Base-by-base conservation (phyloP, 1,139 yeast genomes). In the Eremothecium gossypii region DNA sequence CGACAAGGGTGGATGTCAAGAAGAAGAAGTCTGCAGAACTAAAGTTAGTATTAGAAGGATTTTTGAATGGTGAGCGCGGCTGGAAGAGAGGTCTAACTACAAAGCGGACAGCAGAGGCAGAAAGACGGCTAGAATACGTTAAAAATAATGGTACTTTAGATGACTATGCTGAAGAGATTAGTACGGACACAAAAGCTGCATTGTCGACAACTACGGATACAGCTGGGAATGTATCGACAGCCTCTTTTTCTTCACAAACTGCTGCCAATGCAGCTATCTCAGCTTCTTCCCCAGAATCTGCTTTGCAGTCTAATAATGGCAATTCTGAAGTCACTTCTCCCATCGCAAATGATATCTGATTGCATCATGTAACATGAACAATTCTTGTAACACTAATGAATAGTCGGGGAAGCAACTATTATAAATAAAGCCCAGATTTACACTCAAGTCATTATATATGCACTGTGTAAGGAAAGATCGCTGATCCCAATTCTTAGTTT, bases 1-100 rank as follows among this genome's bases (percentile, higher is more conserved):
- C 63, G 5, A 41, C 30, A 5, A 48, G 66, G 11, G 55, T 56
- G 11, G 63, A 60, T 27, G 4, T 7, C 9, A 34, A 23, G 37
- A 34, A 23, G 29, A 34, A 34, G 14, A 58, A 52, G 38, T 52
- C 60, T 30, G 49, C 55, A n/a, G 49, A 35, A 43, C 43, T 39
- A 51, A 52, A 41, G 44, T 44, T 38, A 51, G 52, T 42, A 45
- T 49, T 40, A 54, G 49, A 36, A 46, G 55, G 37, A 49, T 52
- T 48, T 32, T 39, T 61, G 30, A 46, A 52, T 23, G 41, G 56
- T 20, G 43, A 48, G 20, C 38, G 42, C 13, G 58, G 58, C 7
- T 57, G 57, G 59, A 53, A 49, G 35, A 49, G 42, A 31, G 40
- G 44, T 29, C 14, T 54, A n/a, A 30, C 39, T 7, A 46, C 43